Conservation (phyloP, 2,329 filamentous ascomycete genomes). For the Parascedosporium putredinis region DNA sequence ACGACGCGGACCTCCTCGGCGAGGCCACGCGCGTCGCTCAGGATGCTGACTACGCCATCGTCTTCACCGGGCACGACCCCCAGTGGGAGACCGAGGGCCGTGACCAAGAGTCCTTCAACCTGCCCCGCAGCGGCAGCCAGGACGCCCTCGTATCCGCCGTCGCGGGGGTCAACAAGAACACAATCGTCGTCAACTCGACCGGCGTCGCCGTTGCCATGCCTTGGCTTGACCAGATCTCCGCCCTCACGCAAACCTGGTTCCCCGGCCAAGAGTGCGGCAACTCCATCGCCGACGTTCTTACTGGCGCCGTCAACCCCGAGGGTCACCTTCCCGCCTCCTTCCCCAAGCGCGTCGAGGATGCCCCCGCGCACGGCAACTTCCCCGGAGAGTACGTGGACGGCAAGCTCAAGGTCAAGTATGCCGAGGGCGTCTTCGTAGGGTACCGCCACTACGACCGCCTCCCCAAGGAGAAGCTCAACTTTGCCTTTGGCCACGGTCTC, state of each 20-base stretch:
- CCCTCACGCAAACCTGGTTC: slow-evolving; percentile 57
- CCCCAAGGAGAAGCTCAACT: slow-evolving; percentile 45
- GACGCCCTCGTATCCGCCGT: slow-evolving; percentile 49
- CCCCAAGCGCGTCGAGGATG: slow-evolving; percentile 49
- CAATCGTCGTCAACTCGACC: slow-evolving; percentile 53
- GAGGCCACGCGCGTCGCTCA: slow-evolving; percentile 50
- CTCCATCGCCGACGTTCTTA: slow-evolving; percentile 56
- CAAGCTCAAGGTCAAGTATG: slow-evolving; percentile 51
- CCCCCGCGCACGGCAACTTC: slow-evolving; percentile 55
- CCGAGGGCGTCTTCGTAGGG: slow-evolving; percentile 60
- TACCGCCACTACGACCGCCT: slow-evolving; percentile 57
- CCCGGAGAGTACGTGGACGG: slow-evolving; percentile 30
- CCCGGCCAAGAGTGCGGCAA: slow-evolving; percentile 61
- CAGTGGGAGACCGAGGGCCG: slow-evolving; percentile 42
- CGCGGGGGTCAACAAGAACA: slow-evolving; percentile 45
- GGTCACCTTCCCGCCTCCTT: slow-evolving; percentile 56
- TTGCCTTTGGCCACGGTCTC: slow-evolving; percentile 56
- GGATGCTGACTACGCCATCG: slow-evolving; percentile 44
- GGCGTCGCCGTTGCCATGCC: slow-evolving; percentile 53
- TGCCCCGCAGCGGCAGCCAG: slow-evolving; percentile 49
- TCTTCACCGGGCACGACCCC: slow-evolving; percentile 48
- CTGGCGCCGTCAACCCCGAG: slow-evolving; percentile 53
- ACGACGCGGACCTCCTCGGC: slow-evolving; percentile 24
- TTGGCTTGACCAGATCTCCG: slow-evolving; percentile 44
- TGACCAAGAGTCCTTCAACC: slow-evolving; percentile 60